Conservation (phyloP, 305 asterid species). For the Ruellia speciosa region DNA sequence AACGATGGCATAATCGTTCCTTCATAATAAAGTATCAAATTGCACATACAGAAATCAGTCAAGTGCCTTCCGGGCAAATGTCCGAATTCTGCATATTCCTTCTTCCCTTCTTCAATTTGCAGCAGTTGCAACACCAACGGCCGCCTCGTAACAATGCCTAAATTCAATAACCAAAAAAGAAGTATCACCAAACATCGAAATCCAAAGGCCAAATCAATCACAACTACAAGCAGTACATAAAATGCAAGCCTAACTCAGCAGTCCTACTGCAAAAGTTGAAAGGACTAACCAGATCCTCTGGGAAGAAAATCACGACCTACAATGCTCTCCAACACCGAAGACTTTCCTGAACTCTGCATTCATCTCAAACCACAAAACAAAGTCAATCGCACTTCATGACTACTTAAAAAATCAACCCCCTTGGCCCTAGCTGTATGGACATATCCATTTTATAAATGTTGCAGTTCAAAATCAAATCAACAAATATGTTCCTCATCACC, state of each 20-base stretch:
- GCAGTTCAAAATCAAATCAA: slow-evolving; percentile 22
- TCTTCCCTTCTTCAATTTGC: slow-evolving; percentile 52
- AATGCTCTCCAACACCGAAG: slow-evolving; percentile 92
- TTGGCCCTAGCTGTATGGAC: not conserved
- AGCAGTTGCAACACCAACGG: slow-evolving; percentile 88
- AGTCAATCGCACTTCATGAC: slow-evolving; percentile 3
- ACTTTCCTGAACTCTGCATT: slow-evolving; percentile 91
- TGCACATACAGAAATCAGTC: slow-evolving; percentile 64
- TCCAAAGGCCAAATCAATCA: slow-evolving; percentile 11
- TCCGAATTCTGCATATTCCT: slow-evolving; percentile 87
- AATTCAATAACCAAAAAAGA: slow-evolving; percentile 15
- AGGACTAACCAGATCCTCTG: slow-evolving; percentile 81
- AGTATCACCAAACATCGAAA: slow-evolving; percentile 12
- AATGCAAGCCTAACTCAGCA: not conserved
- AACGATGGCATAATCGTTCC: slow-evolving; percentile 12
- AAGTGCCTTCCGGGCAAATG: slow-evolving; percentile 62
- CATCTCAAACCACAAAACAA: slow-evolving; percentile 21
- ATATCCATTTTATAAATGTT: not conserved
- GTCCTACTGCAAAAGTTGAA: not conserved
- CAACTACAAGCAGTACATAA: not conserved
- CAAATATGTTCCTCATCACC: not conserved
- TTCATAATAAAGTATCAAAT: slow-evolving; percentile 12
- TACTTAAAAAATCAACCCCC: slow-evolving; percentile 1
- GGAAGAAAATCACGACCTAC: slow-evolving; percentile 97
- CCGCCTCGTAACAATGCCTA: slow-evolving; percentile 92